phyloP scores from a whole-genome alignment of 305 asterid genomes.

The Stenogyne calaminthoides region DNA sequence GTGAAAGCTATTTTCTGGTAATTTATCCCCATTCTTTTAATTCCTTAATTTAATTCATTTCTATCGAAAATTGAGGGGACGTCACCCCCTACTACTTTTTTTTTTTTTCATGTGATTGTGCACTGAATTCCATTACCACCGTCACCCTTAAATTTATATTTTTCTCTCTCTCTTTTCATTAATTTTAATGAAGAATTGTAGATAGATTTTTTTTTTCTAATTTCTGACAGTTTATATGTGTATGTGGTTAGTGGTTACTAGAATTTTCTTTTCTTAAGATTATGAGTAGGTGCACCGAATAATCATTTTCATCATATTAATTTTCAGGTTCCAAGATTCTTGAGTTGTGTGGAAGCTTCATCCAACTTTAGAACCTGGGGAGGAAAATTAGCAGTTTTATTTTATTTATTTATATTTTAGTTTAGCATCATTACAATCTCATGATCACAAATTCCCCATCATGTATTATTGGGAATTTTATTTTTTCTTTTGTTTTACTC shows the following conservation, averaged over 20 bases:
- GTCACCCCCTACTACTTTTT: not conserved
- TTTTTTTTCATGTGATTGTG: not conserved
- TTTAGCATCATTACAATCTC: not conserved
- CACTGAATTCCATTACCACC: not conserved
- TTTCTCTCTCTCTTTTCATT: no score
- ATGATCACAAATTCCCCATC: no score
- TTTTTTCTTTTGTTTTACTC: not conserved
- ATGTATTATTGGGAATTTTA: not conserved
- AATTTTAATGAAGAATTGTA: not conserved
- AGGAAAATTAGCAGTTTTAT: not conserved
- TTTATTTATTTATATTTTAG: not conserved
- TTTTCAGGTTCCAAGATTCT: not conserved
- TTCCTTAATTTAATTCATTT: no score
- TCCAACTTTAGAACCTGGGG: not conserved
- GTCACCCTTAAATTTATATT: not conserved
- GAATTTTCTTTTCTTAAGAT: no score
- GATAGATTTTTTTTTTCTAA: no score
- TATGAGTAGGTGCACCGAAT: not conserved
- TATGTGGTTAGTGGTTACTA: no score
- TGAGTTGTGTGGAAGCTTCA: not conserved
- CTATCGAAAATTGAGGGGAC: not conserved
- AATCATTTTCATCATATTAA: not conserved
- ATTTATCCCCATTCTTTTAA: not conserved
- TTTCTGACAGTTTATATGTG: no score
- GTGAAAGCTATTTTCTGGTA: constrained; percentile 83